Conservation (phyloP, 495 filamentous ascomycete species). For the Umbilicaria muhlenbergii region DNA sequence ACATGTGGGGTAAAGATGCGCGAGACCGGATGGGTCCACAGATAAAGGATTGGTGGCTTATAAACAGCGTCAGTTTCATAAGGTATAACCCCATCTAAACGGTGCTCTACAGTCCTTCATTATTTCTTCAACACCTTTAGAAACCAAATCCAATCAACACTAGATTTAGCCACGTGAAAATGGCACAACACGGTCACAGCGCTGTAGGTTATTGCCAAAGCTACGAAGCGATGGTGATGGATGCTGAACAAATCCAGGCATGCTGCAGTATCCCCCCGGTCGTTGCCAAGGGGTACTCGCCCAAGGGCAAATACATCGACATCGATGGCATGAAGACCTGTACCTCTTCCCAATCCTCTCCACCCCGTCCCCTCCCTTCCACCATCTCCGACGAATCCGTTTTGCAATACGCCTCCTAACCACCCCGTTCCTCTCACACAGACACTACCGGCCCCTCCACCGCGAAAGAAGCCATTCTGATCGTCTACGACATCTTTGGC, state of each 20-base stretch:
- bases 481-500: constrained; percentile 43
- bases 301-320: constrained; percentile 45
- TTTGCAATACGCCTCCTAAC: not conserved
- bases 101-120: too few relatives aligned
- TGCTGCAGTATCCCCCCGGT: constrained; percentile 39
- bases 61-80: too few relatives aligned
- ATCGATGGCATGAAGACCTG: constrained; percentile 48
- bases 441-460: constrained; percentile 36
- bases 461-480: constrained; percentile 36
- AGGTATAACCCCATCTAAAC: too few relatives aligned
- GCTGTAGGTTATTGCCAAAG: not conserved
- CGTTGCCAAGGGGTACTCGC: constrained; percentile 36
- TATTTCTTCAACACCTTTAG: too few relatives aligned
- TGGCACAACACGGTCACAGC: constrained; percentile 10
- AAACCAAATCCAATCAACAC: too few relatives aligned
- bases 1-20: too few relatives aligned
- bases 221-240: not conserved
- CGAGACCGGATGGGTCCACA: too few relatives aligned
- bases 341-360: constrained; percentile 15
- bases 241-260: constrained; percentile 5
- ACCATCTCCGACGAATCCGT: not conserved
- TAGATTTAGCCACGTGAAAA: not conserved
- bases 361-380: not conserved
- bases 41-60: too few relatives aligned
- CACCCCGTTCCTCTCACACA: constrained; percentile 6